phyloP scores from a whole-genome alignment of 164 flowering plant species.

The Magnolia changhungtana region DNA sequence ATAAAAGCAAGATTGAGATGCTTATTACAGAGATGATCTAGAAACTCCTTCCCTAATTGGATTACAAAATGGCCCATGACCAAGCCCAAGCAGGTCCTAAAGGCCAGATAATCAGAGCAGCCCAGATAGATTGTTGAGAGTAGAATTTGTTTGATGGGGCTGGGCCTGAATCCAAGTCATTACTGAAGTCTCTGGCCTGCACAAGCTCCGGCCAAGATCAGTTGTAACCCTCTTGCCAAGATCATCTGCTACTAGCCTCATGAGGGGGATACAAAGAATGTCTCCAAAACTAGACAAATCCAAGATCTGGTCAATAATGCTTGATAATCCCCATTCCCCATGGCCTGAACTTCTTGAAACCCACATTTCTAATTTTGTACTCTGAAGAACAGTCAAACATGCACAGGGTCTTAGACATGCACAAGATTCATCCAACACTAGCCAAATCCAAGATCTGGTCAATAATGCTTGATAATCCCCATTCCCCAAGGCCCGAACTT shows the following conservation, averaged over 20 bases:
- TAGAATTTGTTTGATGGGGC: not conserved
- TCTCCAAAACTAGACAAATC: no score
- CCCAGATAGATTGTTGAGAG: not conserved
- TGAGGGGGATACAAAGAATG: not conserved
- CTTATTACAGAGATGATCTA: not conserved
- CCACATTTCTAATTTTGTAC: not conserved
- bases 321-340: no score
- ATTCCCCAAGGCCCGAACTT: not conserved
- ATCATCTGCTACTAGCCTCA: not conserved
- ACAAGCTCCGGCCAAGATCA: not conserved
- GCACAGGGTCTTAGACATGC: not conserved
- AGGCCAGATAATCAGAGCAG: not conserved
- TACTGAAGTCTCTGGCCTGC: not conserved
- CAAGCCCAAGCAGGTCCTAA: not conserved
- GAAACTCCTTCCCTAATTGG: not conserved
- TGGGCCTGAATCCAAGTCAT: not conserved
- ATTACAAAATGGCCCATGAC: not conserved
- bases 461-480: no score
- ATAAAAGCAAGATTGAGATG: not conserved
- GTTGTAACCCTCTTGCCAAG: not conserved
- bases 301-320: not conserved
- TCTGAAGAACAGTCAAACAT: not conserved
- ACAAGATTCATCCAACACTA: not conserved
- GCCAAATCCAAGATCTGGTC: not conserved
- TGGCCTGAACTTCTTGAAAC: not conserved